phyloP scores from a whole-genome alignment of 371 early-diverging fungal species.

The Mucor piriformis region DNA sequence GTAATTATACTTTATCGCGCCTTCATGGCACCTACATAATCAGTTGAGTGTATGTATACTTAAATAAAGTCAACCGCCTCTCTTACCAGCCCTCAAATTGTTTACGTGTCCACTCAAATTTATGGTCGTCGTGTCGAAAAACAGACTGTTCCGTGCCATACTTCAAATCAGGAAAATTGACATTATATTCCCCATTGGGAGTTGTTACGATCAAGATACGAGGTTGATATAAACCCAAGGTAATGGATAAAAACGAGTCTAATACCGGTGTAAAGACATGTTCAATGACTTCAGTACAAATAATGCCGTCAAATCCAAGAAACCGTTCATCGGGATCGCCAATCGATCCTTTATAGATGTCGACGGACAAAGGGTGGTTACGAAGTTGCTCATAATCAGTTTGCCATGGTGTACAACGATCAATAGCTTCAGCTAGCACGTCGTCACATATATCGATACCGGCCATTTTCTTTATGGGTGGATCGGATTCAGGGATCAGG shows the following conservation, averaged over 20 bases:
- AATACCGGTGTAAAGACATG: slow-evolving; percentile 68
- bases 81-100: slow-evolving; percentile 81
- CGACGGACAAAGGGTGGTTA: slow-evolving; percentile 47
- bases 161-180: slow-evolving; percentile 73
- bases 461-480: slow-evolving; percentile 50
- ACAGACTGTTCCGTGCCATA: slow-evolving; percentile 70
- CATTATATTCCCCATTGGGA: slow-evolving; percentile 91
- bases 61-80: too few relatives aligned
- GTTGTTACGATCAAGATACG: slow-evolving; percentile 70
- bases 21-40: slow-evolving; percentile 43
- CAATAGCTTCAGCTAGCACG: slow-evolving; percentile 46
- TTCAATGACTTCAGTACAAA: slow-evolving; percentile 80
- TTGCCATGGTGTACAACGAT: slow-evolving; percentile 56
- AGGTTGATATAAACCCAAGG: slow-evolving; percentile 73
- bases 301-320: slow-evolving; percentile 57
- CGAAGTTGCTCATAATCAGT: slow-evolving; percentile 55
- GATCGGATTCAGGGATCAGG: slow-evolving; percentile 49
- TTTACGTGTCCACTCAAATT: slow-evolving; percentile 90
- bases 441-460: slow-evolving; percentile 63
- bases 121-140: slow-evolving; percentile 86
- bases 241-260: slow-evolving; percentile 54
- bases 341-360: slow-evolving; percentile 63
- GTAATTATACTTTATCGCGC: slow-evolving; percentile 69
- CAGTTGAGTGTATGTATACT: too few relatives aligned
- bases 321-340: slow-evolving; percentile 48